Evolutionary conservation across 306 rosid species (phyloP), one percentile per base, ranked within the genome.

Genomic region (Prosopis cineraria): DNA sequence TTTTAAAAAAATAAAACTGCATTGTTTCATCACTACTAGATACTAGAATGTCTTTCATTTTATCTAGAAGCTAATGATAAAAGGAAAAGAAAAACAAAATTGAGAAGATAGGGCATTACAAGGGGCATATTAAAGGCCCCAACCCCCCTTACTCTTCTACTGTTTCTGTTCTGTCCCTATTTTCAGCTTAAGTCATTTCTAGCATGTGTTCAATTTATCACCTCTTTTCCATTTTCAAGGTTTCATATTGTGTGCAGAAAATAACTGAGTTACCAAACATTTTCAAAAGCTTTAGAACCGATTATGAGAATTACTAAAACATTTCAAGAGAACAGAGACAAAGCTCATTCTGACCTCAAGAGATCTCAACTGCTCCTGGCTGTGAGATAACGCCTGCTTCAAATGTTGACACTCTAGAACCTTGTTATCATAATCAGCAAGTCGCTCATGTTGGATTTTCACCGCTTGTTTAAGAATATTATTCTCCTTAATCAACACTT

Each of bases 361-460:
- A 25, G 96, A 88, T 85, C 96, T 87, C 83, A 91, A 59, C 81
- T 93, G 97, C 82, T 91, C 98, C 82, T 93, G 99, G 73, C 88
- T 89, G 66, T 95, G 99, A 86, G 97, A 68, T 59, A 87, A 88
- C 81, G 88, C 36, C 83, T 92, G 96, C 87, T 89, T 95, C 87
- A 95, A 76, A 71, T 89, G 92, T 76, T 89, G 96, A 81, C 91
- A 52, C 84, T 95, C 99, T 7, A 81, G 85, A 74, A 84, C 89
- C 80, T 77, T 88, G 9, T 74, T 80, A 68, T 95, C 99, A 17
- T 79, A 88, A 36, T 95, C 98, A 53, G 89, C 87, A 34, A 91
- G 97, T 3, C 98, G 96, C 74, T 95, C 98, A 62, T 88, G 90
- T 79, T 92, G 96, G 81, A 89, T 92, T 53, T 89, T 84, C 73